Percentiles rank a stretch among this genome's conserved stretches.
Evolutionary conservation across 441 rosid species (phyloP).

Genomic region (Pelargonium citronellum): DNA sequence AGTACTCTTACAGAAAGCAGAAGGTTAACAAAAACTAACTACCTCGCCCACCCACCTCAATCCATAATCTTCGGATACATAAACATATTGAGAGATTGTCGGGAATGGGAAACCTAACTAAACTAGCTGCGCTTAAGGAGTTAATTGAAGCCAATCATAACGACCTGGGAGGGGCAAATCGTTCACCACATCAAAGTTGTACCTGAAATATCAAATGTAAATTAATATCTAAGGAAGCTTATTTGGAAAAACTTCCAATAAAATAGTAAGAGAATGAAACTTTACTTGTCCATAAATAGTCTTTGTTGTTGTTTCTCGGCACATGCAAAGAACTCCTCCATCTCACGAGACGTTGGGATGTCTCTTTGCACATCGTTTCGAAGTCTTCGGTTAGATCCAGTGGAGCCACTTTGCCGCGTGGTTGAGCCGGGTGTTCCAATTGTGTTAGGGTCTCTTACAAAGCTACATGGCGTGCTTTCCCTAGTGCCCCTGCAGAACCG

Average conservation of each 20-base stretch:
- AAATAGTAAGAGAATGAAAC: neutral
- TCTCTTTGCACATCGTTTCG: constrained; percentile 20
- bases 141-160: constrained; percentile 51
- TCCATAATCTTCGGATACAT: neutral
- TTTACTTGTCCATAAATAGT: constrained; percentile 52
- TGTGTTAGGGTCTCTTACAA: constrained; percentile 29
- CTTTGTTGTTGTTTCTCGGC: constrained; percentile 47
- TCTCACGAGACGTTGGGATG: constrained; percentile 34
- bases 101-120: constrained; percentile 12
- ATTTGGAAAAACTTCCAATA: too few relatives aligned
- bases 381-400: constrained; percentile 22
- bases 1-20: too few relatives aligned
- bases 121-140: constrained; percentile 22
- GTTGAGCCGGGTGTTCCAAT: constrained; percentile 41
- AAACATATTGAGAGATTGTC: constrained; percentile 2
- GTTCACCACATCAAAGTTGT: constrained; percentile 55
- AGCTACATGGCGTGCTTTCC: constrained; percentile 57
- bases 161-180: constrained; percentile 56
- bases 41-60: constrained; percentile 18
- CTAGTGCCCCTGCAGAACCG: constrained; percentile 43
- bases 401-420: constrained; percentile 28
- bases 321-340: constrained; percentile 55
- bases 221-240: neutral
- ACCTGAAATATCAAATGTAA: constrained; percentile 31
- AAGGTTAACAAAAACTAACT: neutral